A percentile compares a stretch with the other conserved stretches of the same genome.
Conservation (phyloP, 768 basidiomycete species). For the Tephrocybe sp. region DNA sequence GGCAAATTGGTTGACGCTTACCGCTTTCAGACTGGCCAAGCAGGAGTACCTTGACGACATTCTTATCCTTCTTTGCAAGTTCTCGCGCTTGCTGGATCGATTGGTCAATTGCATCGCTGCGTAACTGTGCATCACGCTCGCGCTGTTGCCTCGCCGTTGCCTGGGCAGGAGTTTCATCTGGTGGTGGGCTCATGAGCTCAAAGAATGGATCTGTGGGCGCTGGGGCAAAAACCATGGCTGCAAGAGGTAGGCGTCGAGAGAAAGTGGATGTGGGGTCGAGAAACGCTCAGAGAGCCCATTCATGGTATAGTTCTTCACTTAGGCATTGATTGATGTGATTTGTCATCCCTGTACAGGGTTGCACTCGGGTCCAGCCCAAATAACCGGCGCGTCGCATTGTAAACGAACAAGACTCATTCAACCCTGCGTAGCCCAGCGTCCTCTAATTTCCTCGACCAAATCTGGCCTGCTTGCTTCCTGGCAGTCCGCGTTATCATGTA, state of each 20-base stretch:
- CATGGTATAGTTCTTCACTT: no score
- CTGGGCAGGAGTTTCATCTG: conserved; percentile 53
- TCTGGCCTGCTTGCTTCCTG: no score
- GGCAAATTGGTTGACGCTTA: conserved; percentile 16
- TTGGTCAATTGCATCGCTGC: conserved; percentile 62
- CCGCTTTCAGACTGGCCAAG: conserved; percentile 71
- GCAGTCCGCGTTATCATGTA: no score
- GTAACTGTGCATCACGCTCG: conserved; percentile 47
- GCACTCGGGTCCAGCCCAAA: no score
- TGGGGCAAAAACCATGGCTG: conserved; percentile 34
- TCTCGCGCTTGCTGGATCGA: conserved; percentile 49
- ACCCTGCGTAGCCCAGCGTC: no score
- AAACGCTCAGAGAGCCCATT: conserved; percentile 1
- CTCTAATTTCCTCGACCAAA: no score
- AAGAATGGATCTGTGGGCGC: conserved; percentile 43
- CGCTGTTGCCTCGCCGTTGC: conserved; percentile 44
- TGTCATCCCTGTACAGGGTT: no score
- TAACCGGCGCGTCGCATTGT: no score
- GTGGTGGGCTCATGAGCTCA: conserved; percentile 47
- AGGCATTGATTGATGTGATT: background rate
- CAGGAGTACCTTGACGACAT: conserved; percentile 55
- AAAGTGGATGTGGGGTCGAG: conserved; percentile 13
- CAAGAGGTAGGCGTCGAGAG: conserved; percentile 4
- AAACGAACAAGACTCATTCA: no score
- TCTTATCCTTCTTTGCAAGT: conserved; percentile 42